phyloP scores from a whole-genome alignment of 805 yeast species.

The Lipomyces orientalis region DNA sequence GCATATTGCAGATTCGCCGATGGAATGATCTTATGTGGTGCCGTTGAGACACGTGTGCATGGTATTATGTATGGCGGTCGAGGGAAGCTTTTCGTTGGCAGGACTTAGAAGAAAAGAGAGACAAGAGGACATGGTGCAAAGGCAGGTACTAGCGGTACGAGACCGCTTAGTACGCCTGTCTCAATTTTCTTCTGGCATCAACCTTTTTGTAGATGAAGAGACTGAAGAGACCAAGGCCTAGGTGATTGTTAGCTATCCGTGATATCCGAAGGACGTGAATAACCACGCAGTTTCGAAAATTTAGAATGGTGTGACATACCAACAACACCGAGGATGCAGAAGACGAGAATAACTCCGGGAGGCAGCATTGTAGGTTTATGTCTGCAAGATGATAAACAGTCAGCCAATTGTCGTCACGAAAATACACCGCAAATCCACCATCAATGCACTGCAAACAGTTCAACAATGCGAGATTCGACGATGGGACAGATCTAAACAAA shows the following conservation, averaged over 20 bases:
- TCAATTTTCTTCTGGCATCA: conserved; percentile 49
- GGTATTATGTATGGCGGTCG: not conserved
- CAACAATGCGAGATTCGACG: no score
- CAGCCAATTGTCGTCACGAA: not conserved
- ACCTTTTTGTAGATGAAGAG: conserved; percentile 51
- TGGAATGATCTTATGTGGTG: not conserved
- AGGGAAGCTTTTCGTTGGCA: not conserved
- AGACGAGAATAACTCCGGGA: conserved; percentile 75
- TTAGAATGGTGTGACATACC: conserved; percentile 41
- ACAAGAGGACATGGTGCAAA: no score
- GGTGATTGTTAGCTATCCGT: conserved; percentile 45
- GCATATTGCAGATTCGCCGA: not conserved
- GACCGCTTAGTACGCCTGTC: conserved; percentile 33
- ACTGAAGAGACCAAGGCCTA: conserved; percentile 51
- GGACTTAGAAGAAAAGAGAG: no score
- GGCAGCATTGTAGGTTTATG: conserved; percentile 58
- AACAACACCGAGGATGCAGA: conserved; percentile 50
- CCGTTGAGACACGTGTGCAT: not conserved
- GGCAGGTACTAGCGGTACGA: not conserved
- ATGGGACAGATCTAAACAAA: not conserved
- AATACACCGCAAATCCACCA: no score
- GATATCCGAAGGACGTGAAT: not conserved
- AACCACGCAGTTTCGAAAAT: not conserved
- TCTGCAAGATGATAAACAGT: not conserved
- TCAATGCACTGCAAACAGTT: not conserved